Evolutionary conservation across 2,329 filamentous ascomycete genomes (phyloP), one percentile per base, ranked within the genome.

Genomic region (Fusarium setosum): DNA sequence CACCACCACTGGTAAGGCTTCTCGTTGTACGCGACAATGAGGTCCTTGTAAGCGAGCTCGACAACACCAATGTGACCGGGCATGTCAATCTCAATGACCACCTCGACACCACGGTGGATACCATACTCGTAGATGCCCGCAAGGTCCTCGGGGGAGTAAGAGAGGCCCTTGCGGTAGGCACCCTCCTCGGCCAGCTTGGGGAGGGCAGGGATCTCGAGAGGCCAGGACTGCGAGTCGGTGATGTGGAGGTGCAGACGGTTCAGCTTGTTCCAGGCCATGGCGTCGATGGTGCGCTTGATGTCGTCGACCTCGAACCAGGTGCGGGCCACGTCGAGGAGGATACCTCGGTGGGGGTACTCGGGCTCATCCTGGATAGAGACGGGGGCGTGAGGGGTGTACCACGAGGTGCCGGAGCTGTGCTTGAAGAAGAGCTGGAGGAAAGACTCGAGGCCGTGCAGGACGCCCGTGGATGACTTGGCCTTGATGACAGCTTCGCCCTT

Each of bases 201-300:
- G 63, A 97, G 78, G 3, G 90, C 78, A 1, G 92, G 91, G 48
- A 97, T 90, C 68, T 93, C 92, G 21, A 97, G 82, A 0, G 93
- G 93, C 91, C 93, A 96, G 5, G 92, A 92, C 77, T 96, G 93
- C 15, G 90, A 89, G 76, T 96, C 93, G 5, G 92, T 96, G 57
- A 90, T 84, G 80, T 96, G 93, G 53, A 95, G 81, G 77, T 96
- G 93, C 56, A 96, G 83, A 6, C 89, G 84, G 79, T 96, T 96
- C 82, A 96, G 86, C 81, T 96, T 96, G 81, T 90, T 93, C 85
- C 88, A 93, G 2, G 91, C 82, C 66, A 92, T 79, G 37, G 88
- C 91, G 73, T 96, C 92, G 66, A 97, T 92, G 52, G 89, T 92
- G 49, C 89, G 88, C 72, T 89, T 84, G 68, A 97, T 89, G 70